phyloP scores from a whole-genome alignment of 805 yeast genomes.

The Ogataea polymorpha region DNA sequence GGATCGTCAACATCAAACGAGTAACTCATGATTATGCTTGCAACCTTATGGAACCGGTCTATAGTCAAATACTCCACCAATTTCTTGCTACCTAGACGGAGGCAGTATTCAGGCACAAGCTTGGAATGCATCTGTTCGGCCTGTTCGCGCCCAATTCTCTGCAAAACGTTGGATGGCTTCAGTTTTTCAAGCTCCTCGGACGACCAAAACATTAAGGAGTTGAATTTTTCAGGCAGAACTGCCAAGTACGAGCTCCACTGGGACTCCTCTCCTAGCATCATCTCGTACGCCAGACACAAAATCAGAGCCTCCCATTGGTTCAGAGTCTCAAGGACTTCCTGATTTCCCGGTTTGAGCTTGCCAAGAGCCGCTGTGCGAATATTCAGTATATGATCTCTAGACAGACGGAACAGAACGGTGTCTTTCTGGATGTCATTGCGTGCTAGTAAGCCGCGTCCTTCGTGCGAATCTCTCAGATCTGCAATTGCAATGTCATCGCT shows the following conservation, averaged over 20 bases:
- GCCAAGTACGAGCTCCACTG: conserved; percentile 70
- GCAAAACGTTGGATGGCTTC: conserved; percentile 66
- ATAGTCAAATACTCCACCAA: conserved; percentile 38
- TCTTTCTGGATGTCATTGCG: conserved; percentile 53
- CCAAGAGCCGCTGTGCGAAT: conserved; percentile 53
- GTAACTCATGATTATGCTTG: conserved; percentile 82
- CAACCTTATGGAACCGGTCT: conserved; percentile 66
- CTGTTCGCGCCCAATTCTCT: conserved; percentile 65
- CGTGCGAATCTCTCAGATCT: conserved; percentile 55
- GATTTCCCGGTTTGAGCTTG: conserved; percentile 31
- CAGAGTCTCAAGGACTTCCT: conserved; percentile 38
- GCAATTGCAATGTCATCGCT: conserved; percentile 56
- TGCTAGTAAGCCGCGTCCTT: conserved; percentile 82
- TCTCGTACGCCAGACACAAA: conserved; percentile 62
- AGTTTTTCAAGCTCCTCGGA: conserved; percentile 54
- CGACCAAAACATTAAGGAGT: conserved; percentile 79
- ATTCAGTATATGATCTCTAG: conserved; percentile 55
- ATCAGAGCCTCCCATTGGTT: conserved; percentile 81
- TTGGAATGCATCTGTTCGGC: conserved; percentile 60
- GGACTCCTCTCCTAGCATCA: conserved; percentile 43
- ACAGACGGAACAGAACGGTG: conserved; percentile 68
- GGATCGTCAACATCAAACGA: conserved; percentile 74
- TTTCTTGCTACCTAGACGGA: conserved; percentile 34
- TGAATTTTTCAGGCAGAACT: conserved; percentile 62
- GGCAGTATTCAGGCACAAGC: conserved; percentile 40